A percentile compares a stretch with the other conserved stretches of the same genome.
These are phyloP conservation scores for Paralagenidium karlingii DNA, from an alignment of 352 stramenopile species.

Conservation along the genomic window DNA sequence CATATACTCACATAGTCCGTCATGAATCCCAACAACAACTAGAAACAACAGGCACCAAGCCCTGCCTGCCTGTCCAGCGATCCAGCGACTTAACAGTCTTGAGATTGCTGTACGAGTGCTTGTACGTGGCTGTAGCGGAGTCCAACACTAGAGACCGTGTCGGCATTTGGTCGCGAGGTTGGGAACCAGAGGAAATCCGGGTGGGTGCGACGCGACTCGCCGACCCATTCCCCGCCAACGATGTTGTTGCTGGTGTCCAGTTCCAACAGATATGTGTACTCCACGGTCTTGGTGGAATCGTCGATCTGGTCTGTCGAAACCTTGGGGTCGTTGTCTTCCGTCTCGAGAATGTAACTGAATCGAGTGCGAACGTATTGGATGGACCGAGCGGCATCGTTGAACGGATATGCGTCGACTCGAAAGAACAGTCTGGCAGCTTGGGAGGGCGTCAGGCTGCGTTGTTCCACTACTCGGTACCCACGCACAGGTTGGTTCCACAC, in stretches of 20 bases:
- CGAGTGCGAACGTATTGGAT: conserved; percentile 27
- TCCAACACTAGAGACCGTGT: conserved; percentile 9
- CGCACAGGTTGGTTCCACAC: conserved; percentile 48
- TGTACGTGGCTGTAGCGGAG: background rate
- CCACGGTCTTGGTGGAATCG: conserved; percentile 8
- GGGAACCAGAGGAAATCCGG: conserved; percentile 28
- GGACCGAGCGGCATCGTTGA: conserved; percentile 23
- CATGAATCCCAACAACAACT: too few species aligned
- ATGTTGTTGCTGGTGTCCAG: conserved; percentile 18
- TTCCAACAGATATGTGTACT: conserved; percentile 31
- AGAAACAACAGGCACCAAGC: too few species aligned
- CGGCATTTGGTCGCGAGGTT: conserved; percentile 11
- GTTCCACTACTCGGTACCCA: conserved; percentile 10
- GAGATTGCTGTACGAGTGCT: too few species aligned
- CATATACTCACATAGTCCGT: too few species aligned
- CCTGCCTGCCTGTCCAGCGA: too few species aligned
- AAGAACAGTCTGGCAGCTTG: conserved; percentile 21
- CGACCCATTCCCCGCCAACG: conserved; percentile 28
- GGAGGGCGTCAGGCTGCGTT: conserved; percentile 15
- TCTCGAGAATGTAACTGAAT: conserved; percentile 41
- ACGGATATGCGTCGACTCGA: conserved; percentile 26
- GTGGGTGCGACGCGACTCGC: conserved; percentile 15
- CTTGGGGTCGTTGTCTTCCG: conserved; percentile 26
- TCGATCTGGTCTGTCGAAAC: conserved; percentile 14
- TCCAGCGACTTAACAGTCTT: too few species aligned